Conservation (phyloP, 75 land plant genomes). For the Azolla pinnata region DNA sequence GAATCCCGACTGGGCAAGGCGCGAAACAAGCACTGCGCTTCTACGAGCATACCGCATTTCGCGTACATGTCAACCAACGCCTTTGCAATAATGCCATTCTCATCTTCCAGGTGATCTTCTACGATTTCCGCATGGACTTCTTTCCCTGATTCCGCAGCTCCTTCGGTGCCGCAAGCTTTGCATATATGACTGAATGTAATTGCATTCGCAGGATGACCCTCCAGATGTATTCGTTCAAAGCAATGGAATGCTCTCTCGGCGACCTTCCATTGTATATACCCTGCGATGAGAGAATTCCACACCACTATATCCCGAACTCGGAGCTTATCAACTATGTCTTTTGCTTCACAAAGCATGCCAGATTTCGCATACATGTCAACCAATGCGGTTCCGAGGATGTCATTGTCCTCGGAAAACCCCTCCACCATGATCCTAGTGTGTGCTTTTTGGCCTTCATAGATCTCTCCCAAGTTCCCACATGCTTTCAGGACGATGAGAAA, state of each 20-base stretch:
- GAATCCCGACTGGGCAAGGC: constrained; percentile 35
- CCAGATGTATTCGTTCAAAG: background rate
- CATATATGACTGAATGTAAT: background rate
- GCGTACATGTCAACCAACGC: constrained; percentile 50
- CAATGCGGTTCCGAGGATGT: constrained; percentile 1
- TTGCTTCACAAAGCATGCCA: too few species aligned
- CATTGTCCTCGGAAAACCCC: constrained; percentile 20
- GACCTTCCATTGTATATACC: background rate
- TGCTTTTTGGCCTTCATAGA: constrained; percentile 21
- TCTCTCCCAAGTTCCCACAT: constrained; percentile 8
- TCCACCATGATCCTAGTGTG: constrained; percentile 7
- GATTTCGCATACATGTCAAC: too few species aligned
- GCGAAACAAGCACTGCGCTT: constrained; percentile 32
- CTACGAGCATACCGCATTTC: constrained; percentile 27
- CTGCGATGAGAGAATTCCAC: too few species aligned
- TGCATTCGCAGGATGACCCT: background rate
- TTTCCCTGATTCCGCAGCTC: constrained; percentile 15
- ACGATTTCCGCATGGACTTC: constrained; percentile 27
- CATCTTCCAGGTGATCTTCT: constrained; percentile 24
- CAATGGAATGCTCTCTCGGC: background rate
- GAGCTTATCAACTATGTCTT: too few species aligned
- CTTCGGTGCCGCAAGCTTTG: background rate
- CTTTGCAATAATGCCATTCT: constrained; percentile 41
- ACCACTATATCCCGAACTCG: too few species aligned
- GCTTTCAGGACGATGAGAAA: constrained; percentile 22